These are phyloP conservation scores for Russula virescens DNA, from an alignment of 768 basidiomycete genomes.

Conservation along the genomic window DNA sequence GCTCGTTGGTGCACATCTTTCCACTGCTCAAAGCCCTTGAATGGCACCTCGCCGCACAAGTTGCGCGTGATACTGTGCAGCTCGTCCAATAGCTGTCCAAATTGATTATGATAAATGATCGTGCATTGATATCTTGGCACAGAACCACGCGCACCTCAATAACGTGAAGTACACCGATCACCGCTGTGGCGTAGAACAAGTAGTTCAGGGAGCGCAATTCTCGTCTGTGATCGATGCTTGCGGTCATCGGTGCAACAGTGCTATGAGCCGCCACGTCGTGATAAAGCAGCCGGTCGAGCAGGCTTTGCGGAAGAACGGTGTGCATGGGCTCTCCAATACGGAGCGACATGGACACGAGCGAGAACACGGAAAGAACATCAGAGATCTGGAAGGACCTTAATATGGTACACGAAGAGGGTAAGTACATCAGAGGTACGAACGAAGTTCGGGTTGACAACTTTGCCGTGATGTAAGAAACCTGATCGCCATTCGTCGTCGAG, in stretches of 20 bases:
- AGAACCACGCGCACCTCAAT: conserved; percentile 7
- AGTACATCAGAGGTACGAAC: conserved; percentile 30
- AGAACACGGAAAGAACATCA: conserved; percentile 40
- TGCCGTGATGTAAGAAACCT: conserved; percentile 38
- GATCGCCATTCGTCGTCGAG: conserved; percentile 40
- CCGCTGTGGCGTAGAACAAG: conserved; percentile 21
- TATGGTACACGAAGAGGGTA: neutral
- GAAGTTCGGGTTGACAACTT: conserved; percentile 51
- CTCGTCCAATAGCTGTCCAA: conserved; percentile 17
- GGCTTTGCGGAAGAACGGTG: conserved; percentile 37
- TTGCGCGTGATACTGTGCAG: conserved; percentile 20
- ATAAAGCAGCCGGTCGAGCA: conserved; percentile 43
- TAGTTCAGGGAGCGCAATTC: conserved; percentile 20
- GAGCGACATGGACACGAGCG: conserved; percentile 38
- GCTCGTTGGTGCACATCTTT: conserved; percentile 20
- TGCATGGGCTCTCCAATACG: conserved; percentile 41
- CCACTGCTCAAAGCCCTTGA: conserved; percentile 23
- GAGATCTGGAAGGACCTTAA: conserved; percentile 29
- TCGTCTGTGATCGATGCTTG: conserved; percentile 1
- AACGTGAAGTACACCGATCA: conserved; percentile 22
- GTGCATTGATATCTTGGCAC: neutral
- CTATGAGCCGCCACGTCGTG: conserved; percentile 30
- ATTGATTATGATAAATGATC: neutral
- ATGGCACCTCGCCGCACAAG: conserved; percentile 24
- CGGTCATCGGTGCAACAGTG: neutral